Evolutionary conservation across 352 stramenopile species (phyloP), one percentile per base, ranked within the genome.

Genomic region (Thraustochytrium striatum): DNA sequence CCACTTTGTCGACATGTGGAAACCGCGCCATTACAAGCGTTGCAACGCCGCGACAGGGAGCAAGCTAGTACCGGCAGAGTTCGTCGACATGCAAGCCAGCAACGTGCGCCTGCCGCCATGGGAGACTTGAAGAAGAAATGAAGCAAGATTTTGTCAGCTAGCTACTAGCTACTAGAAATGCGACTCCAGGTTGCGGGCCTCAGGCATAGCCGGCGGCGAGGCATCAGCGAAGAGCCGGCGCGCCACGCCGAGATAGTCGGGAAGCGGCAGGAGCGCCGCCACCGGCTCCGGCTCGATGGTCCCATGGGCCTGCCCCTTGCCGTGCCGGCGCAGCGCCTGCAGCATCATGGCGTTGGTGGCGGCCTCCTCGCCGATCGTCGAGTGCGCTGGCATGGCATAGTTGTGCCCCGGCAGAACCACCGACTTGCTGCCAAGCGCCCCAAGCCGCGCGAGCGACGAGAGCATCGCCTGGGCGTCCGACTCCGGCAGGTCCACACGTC

Each of bases 401-500:
- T 80, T 80, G 58, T 80, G 70, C 8, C 70, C 70, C 0, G 70
- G 70, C 21, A 80, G 35, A 0, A 80, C 70, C 13, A 80, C 61
- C 7, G 70, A 79, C 33, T 47, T 57, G 13, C 47, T 57, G 2
- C 32, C 33, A 21, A 80, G 30, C 11, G 55, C 33, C 5, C 32
- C 53, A 36, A 80, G 70, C 19, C 70, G 33, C 5, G 55, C 43
- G n/a, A 80, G 58, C 3, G 70, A 80, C 28, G 79, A 39, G 50
- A 80, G 70, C 70, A 80, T 72, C 3, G n/a, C 57, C 13, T 28
- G 32, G 5, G 58, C 55, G 47, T 58, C 50, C 7, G 55, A 72
- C 36, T 80, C 70, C 16, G 70, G 70, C 39, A 80, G 33, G 70
- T 80, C 70, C 3, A 38, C 43, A 7, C 70, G 19, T 19, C 70